phyloP scores from a whole-genome alignment of 2,329 filamentous ascomycete genomes.

The Fusarium papillatum region DNA sequence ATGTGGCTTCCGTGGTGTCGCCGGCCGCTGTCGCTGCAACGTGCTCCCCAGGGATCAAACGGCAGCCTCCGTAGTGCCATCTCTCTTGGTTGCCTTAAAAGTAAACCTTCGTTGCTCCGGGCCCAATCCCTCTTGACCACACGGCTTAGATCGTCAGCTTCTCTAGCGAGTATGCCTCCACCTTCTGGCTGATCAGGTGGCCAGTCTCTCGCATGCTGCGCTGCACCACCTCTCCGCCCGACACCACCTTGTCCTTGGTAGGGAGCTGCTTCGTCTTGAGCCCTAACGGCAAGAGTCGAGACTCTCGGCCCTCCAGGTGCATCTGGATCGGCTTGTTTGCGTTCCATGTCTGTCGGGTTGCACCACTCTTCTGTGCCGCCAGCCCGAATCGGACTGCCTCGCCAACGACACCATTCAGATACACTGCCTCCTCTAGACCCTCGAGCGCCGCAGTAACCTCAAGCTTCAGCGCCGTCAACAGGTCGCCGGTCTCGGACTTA shows the following conservation, averaged over 20 bases:
- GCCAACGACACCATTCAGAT: slow-evolving; percentile 73
- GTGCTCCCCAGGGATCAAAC: slow-evolving; percentile 13
- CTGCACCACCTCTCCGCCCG: slow-evolving; percentile 77
- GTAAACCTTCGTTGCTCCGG: slow-evolving; percentile 16
- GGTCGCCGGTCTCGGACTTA: slow-evolving; percentile 69
- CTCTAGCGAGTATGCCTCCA: slow-evolving; percentile 88
- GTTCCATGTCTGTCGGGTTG: slow-evolving; percentile 45
- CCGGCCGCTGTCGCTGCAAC: slow-evolving; percentile 14
- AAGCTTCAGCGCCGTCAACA: slow-evolving; percentile 74
- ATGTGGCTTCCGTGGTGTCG: slow-evolving; percentile 26
- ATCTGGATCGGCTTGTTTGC: slow-evolving; percentile 59
- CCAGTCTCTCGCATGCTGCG: slow-evolving; percentile 82
- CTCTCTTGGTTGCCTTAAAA: slow-evolving; percentile 25
- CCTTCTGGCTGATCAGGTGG: slow-evolving; percentile 82
- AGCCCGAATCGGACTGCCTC: slow-evolving; percentile 76
- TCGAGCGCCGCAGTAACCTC: slow-evolving; percentile 81
- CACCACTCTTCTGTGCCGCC: slow-evolving; percentile 50
- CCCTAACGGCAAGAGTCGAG: slow-evolving; percentile 77
- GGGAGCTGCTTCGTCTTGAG: slow-evolving; percentile 71
- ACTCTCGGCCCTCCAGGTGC: slow-evolving; percentile 58
- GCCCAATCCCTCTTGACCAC: background rate
- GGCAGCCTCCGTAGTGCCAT: slow-evolving; percentile 19
- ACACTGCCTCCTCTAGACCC: slow-evolving; percentile 77
- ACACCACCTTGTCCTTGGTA: slow-evolving; percentile 70
- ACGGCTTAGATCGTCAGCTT: slow-evolving; percentile 73